Evolutionary conservation across 2,329 filamentous ascomycete species (phyloP).

Genomic region (Ophiostoma tasmaniense): DNA sequence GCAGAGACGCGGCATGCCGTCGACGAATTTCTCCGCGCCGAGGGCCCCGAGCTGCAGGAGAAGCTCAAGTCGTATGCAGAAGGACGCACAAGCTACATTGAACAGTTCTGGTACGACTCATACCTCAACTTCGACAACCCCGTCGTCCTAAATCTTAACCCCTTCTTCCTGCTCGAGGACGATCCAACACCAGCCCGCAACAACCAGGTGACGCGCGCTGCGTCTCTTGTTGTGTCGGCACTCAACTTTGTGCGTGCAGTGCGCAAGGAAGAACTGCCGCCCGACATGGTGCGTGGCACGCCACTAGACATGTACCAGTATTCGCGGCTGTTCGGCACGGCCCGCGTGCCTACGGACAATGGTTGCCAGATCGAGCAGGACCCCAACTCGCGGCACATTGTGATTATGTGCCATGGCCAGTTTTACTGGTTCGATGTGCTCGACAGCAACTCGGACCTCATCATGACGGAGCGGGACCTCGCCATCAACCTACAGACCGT

Average conservation of each 20-base stretch:
- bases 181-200: slow-evolving; percentile 94
- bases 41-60: slow-evolving; percentile 79
- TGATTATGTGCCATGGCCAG: slow-evolving; percentile 88
- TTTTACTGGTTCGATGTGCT: slow-evolving; percentile 99
- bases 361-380: slow-evolving; percentile 96
- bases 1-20: slow-evolving; percentile 73
- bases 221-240: slow-evolving; percentile 82
- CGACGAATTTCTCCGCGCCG: slow-evolving; percentile 69
- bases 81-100: slow-evolving; percentile 91
- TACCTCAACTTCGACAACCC: slow-evolving; percentile 98
- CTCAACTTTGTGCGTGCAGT: slow-evolving; percentile 90
- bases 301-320: slow-evolving; percentile 98
- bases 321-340: slow-evolving; percentile 88
- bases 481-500: slow-evolving; percentile 87
- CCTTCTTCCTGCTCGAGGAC: slow-evolving; percentile 95
- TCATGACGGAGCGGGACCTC: slow-evolving; percentile 95
- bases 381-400: slow-evolving; percentile 82
- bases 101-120: slow-evolving; percentile 99
- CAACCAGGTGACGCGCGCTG: slow-evolving; percentile 90
- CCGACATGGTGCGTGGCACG: slow-evolving; percentile 73
- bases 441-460: slow-evolving; percentile 86
- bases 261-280: slow-evolving; percentile 81
- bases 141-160: slow-evolving; percentile 93
- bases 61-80: slow-evolving; percentile 84
- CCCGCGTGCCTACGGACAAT: slow-evolving; percentile 84